Conservation (phyloP, 805 yeast species). For the Clavispora phyllophila region DNA sequence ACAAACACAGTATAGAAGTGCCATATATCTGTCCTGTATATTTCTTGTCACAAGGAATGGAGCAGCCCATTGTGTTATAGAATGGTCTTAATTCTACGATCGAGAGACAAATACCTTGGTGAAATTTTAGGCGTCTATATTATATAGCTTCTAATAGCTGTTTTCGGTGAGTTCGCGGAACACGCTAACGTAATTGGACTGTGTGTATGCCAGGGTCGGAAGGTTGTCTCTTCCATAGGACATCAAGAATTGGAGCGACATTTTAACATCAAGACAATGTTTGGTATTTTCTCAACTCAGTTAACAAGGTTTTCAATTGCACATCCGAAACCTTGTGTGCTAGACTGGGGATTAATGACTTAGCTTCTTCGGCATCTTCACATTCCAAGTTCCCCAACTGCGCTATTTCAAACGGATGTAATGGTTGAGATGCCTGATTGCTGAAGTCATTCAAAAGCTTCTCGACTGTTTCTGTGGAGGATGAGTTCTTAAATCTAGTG, state of each 20-base stretch:
- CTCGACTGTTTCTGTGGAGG: slow-evolving; percentile 91
- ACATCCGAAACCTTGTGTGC: slow-evolving; percentile 76
- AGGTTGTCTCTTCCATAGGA: not conserved
- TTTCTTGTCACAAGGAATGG: no score
- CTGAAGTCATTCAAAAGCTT: slow-evolving; percentile 72
- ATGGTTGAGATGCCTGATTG: slow-evolving; percentile 37
- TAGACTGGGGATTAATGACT: slow-evolving; percentile 86
- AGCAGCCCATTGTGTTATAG: no score
- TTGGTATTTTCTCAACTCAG: slow-evolving; percentile 68
- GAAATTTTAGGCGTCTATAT: not conserved
- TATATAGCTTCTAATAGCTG: not conserved
- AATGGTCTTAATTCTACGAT: no score
- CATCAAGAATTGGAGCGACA: not conserved
- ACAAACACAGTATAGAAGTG: no score
- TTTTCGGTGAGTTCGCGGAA: not conserved
- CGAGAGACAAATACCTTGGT: not conserved
- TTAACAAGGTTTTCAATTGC: slow-evolving; percentile 80
- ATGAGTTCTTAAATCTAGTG: slow-evolving; percentile 86
- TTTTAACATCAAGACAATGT: slow-evolving; percentile 31
- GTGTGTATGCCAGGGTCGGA: not conserved
- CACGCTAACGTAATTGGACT: not conserved
- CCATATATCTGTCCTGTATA: no score
- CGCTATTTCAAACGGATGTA: slow-evolving; percentile 95
- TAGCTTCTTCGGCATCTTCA: slow-evolving; percentile 96
- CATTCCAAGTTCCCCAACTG: slow-evolving; percentile 88